phyloP scores from a whole-genome alignment of 2,329 filamentous ascomycete genomes.

The Pyricularia grisea region DNA sequence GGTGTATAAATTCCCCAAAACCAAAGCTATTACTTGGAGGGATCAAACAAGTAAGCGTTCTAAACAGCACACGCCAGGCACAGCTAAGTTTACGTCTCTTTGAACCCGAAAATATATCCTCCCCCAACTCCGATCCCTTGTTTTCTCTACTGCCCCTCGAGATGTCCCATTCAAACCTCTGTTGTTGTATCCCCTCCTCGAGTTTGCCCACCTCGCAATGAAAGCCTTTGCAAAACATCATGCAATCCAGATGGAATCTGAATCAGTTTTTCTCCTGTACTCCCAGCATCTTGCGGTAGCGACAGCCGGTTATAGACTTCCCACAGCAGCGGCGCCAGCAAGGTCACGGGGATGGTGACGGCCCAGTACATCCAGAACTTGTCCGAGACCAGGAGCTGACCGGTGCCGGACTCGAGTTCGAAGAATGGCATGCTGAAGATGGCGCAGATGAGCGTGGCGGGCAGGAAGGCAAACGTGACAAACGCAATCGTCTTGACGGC shows the following conservation, averaged over 20 bases:
- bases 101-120: too few relatives aligned
- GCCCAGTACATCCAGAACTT: conserved; percentile 23
- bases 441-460: conserved; percentile 38
- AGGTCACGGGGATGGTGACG: conserved; percentile 15
- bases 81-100: too few relatives aligned
- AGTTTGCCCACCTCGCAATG: background rate
- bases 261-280: background rate
- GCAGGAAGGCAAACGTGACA: conserved; percentile 37
- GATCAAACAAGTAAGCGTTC: too few relatives aligned
- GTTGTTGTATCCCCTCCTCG: too few relatives aligned
- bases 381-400: conserved; percentile 15
- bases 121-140: too few relatives aligned
- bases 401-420: conserved; percentile 13
- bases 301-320: background rate
- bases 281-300: background rate
- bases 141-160: too few relatives aligned
- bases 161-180: too few relatives aligned
- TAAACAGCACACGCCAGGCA: too few relatives aligned
- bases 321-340: background rate
- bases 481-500: conserved; percentile 42
- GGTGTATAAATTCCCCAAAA: too few relatives aligned
- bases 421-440: conserved; percentile 39
- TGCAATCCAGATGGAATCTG: too few relatives aligned
- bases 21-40: too few relatives aligned
- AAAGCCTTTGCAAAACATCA: background rate